Evolutionary conservation across 2,329 filamentous ascomycete species (phyloP).

Genomic region (Diaporthe longicolla): DNA sequence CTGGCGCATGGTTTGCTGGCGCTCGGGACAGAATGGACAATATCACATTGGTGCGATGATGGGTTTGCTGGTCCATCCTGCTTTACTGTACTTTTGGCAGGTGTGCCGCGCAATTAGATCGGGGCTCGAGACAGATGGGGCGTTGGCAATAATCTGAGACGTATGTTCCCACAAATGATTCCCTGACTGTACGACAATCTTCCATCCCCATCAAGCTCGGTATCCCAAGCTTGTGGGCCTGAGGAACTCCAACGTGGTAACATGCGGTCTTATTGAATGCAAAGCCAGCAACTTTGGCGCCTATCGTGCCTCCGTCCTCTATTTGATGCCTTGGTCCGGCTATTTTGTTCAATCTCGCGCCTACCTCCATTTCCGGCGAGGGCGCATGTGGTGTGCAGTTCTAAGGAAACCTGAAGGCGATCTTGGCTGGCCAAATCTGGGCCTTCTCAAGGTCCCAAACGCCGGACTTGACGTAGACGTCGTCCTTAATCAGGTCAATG

Average conservation of each 20-base stretch:
- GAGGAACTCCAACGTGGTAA: background rate
- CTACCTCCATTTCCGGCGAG: background rate
- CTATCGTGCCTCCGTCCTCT: background rate
- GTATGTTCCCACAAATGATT: background rate
- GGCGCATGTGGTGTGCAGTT: background rate
- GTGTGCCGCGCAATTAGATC: conserved; percentile 3
- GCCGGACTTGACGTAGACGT: conserved; percentile 78
- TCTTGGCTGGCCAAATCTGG: conserved; percentile 65
- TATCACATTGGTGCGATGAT: background rate
- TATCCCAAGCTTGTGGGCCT: background rate
- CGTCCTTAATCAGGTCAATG: conserved; percentile 74
- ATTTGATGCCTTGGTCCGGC: background rate
- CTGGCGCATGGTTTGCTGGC: conserved; percentile 23
- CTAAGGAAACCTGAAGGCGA: conserved; percentile 56
- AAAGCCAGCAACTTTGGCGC: background rate
- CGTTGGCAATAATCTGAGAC: background rate
- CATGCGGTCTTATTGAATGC: background rate
- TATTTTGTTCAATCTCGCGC: background rate
- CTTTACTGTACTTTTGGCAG: conserved; percentile 10
- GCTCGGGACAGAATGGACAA: background rate
- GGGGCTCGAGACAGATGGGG: background rate
- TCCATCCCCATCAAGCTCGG: background rate
- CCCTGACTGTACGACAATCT: background rate
- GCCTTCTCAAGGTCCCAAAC: conserved; percentile 85
- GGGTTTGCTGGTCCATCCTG: background rate